Percentiles rank a stretch among this genome's conserved stretches.
phyloP scores from a whole-genome alignment of 2,329 filamentous ascomycete species.

The Diaporthe eres region DNA sequence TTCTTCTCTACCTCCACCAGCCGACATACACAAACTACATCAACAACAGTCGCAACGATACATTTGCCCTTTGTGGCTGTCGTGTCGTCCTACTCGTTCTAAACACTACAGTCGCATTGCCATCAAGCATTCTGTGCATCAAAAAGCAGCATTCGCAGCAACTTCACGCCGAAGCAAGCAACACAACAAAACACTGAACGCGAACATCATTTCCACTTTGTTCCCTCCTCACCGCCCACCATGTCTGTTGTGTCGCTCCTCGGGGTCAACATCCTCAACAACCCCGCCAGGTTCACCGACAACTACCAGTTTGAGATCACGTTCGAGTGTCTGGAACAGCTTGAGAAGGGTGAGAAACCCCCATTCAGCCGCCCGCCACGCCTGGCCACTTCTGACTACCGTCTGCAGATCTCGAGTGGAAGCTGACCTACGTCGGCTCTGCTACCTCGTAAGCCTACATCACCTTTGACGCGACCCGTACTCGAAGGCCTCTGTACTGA shows the following conservation, averaged over 20 bases:
- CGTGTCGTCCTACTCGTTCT: neutral
- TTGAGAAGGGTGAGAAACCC: conserved; percentile 82
- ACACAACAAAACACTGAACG: neutral
- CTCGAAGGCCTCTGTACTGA: conserved; percentile 24
- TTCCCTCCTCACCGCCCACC: conserved; percentile 10
- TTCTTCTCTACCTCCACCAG: neutral
- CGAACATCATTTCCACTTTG: neutral
- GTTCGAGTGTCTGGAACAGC: conserved; percentile 94
- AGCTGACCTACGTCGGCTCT: conserved; percentile 98
- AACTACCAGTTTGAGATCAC: conserved; percentile 99
- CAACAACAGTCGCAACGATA: neutral
- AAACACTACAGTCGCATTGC: neutral
- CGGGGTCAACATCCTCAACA: conserved; percentile 96
- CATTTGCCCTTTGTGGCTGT: neutral
- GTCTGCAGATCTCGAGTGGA: conserved; percentile 92
- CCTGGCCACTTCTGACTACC: neutral
- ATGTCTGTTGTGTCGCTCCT: conserved; percentile 98
- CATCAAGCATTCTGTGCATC: neutral
- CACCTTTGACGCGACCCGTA: conserved; percentile 33
- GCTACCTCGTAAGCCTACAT: conserved; percentile 85
- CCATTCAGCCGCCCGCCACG: neutral
- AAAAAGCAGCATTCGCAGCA: neutral
- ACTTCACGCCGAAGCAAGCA: neutral
- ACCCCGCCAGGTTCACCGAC: conserved; percentile 93
- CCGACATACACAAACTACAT: neutral